Percentiles rank a stretch among this genome's conserved stretches.
phyloP scores from a whole-genome alignment of 2,329 filamentous ascomycete genomes.

The Metarhizium robertsii region DNA sequence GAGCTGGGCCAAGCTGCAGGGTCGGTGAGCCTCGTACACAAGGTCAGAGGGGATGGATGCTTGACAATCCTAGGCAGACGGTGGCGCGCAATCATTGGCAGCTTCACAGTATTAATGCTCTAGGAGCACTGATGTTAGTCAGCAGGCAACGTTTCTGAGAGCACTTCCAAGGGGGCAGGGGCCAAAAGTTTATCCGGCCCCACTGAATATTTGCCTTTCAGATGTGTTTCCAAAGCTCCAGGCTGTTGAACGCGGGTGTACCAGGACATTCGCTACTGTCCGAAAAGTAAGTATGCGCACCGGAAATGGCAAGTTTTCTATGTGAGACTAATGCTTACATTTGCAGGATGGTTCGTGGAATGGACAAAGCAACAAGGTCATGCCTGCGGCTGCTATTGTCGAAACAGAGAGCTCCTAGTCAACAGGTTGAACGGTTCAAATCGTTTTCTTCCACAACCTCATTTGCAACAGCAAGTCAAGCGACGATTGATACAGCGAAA shows the following conservation, averaged over 20 bases:
- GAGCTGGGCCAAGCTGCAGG: conserved; percentile 1
- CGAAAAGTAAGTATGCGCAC: not conserved
- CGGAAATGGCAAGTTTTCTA: not conserved
- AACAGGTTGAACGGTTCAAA: not conserved
- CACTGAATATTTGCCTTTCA: not conserved
- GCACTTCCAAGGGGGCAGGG: not conserved
- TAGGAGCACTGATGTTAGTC: not conserved
- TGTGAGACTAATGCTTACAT: not conserved
- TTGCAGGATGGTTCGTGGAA: conserved; percentile 12
- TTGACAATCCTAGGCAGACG: conserved; percentile 12
- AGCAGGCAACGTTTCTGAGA: not conserved
- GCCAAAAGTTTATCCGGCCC: not conserved
- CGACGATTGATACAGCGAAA: not conserved
- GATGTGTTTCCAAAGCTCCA: not conserved
- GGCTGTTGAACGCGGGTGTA: not conserved
- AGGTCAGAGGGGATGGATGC: too few species aligned
- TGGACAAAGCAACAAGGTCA: conserved; percentile 9
- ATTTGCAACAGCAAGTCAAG: not conserved
- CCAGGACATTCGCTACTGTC: not conserved
- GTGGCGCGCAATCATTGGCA: conserved; percentile 12
- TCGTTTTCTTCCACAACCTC: conserved; percentile 17
- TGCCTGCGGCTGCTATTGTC: conserved; percentile 12
- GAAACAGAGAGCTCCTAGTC: not conserved
- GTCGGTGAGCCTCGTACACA: not conserved
- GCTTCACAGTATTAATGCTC: not conserved